phyloP scores from a whole-genome alignment of 331 rosid species.

The Erythrophleum ivorense region DNA sequence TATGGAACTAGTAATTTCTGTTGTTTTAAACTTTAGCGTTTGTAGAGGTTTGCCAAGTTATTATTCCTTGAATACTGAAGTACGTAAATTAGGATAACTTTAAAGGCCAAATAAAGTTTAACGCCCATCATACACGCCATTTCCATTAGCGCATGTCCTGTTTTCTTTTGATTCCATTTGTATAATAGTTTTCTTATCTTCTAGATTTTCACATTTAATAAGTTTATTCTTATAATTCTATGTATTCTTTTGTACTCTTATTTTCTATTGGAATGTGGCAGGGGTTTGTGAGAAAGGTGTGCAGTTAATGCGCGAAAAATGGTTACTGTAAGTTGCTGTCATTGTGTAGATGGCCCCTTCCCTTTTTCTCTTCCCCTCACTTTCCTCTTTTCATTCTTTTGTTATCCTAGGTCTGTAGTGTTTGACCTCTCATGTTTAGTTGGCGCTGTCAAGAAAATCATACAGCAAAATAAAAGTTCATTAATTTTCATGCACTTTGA shows the following conservation, averaged over 20 bases:
- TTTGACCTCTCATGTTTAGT: not conserved
- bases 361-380: not conserved
- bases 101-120: not conserved
- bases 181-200: too few relatives aligned
- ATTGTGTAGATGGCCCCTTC: not conserved
- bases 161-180: conserved; percentile 5
- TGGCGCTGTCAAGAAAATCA: not conserved
- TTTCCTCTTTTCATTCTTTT: not conserved
- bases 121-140: not conserved
- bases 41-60: not conserved
- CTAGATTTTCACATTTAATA: conserved; percentile 11
- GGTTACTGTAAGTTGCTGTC: conserved; percentile 1
- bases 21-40: not conserved
- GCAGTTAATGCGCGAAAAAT: not conserved
- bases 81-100: not conserved
- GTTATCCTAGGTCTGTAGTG: not conserved
- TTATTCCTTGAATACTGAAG: not conserved
- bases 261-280: conserved; percentile 41
- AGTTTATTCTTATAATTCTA: conserved; percentile 5
- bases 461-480: not conserved
- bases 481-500: not conserved
- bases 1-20: not conserved
- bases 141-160: not conserved
- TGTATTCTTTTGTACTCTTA: conserved; percentile 5
- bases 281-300: conserved; percentile 55